Base-by-base conservation (phyloP, 495 filamentous ascomycete species). In the Aspergillus carlsbadensis region DNA sequence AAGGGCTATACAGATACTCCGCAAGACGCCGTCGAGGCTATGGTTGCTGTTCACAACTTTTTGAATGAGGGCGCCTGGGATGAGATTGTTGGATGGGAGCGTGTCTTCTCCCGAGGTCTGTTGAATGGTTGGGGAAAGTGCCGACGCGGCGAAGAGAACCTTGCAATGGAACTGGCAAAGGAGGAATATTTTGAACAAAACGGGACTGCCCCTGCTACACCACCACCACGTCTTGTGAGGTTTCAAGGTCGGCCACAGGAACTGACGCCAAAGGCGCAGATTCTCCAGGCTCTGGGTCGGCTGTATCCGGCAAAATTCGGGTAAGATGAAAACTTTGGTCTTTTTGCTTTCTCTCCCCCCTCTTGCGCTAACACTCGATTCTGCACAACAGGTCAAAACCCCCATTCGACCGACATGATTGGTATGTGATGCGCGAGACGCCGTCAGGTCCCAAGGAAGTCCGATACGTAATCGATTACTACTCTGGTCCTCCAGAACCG, bases 1-100 rank as follows among this genome's bases (percentile, higher is more conserved):
- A 98, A 99, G 71, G 94, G 94, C 17, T 91, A 96, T 71, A 92
- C 89, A 0, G 92, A 97, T 65, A 96, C 93, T 0, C 91, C 94
- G 42, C 83, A 88, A 54, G 92, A 92, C 50, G 91, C 90, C 0
- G 92, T 98, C n/a, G 91, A 96, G 72, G 84, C 84, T 50, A 98
- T 98, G 94, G 95, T 98, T 41, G 87, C 90, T 2, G 89, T 98
- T 33, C 94, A 98, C 75, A 98, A 98, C 68, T 98, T 96, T 64
- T 65, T 98, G 66, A 98, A 98, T 66, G 94, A 98, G 69, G 94
- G 94, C 50, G 94, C 94, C 1, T 98, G 94, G 94, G 77, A 79
- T 7, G 94, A 98, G 74, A 95, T 98, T 57, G 81, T 91, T 41
- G 86, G 84, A 24, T 97, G 94, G 93, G 94, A 98, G 78, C 80